Evolutionary conservation across 352 stramenopile genomes (phyloP), one percentile per base, ranked within the genome.

Genomic region (Globisporangium megalacanthum): DNA sequence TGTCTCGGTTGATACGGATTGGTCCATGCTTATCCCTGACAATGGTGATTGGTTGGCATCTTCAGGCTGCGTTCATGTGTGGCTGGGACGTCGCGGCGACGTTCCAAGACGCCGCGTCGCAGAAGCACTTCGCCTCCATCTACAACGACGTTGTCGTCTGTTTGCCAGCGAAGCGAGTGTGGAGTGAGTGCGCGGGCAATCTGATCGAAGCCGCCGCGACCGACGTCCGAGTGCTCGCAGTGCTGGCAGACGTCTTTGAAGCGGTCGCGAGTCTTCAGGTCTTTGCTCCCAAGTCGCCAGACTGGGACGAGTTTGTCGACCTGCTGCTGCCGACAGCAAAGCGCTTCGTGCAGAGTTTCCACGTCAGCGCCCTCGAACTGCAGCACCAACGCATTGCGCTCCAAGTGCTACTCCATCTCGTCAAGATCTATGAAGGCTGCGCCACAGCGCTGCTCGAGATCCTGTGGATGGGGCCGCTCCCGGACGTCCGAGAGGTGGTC

Each of bases 301-400:
- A 81, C 10, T 81, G 74, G 62, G 75, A 87, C 46, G 20, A 51
- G 15, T 87, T 91, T 60, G 69, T 70, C 13, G 65, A 81, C 53
- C 69, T 56, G 0, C 68, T 86, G 29, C 56, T 77, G 20, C 56
- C 64, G 20, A 68, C 73, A 45, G 60, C 83, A 8, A 70, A 83
- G 48, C 52, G 70, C 31, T 73, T 89, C 15, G 53, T 83, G n/a
- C 59, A 69, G 19, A 69, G 52, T 35, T 56, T 76, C 29, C 49
- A 64, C 31, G 13, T 20, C 20, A 31, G 48, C 6, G 60, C 61
- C 13, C 44, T 47, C 20, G 60, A 85, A 10, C 65, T 67, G 2
- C 69, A 86, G 29, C 58, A 64, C 15, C 69, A 59, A 17, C 73
- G 76, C 37, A 68, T 69, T 6, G 42, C 77, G 19, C 42, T 92